phyloP scores from a whole-genome alignment of 2,329 filamentous ascomycete genomes.

The Pseudopyricularia cyperi region DNA sequence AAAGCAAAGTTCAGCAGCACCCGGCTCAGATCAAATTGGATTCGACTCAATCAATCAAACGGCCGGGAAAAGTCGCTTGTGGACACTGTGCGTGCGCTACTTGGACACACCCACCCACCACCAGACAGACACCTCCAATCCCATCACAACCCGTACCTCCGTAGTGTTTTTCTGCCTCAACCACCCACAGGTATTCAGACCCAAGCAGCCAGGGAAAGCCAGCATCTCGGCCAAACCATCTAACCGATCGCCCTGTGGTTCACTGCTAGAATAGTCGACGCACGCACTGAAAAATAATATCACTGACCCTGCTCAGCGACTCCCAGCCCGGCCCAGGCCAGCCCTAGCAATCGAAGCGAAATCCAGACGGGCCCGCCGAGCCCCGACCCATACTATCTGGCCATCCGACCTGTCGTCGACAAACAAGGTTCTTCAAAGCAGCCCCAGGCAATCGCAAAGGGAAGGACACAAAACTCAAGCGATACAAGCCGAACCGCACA shows the following conservation, averaged over 20 bases:
- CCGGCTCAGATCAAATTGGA: too few species aligned
- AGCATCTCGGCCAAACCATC: neutral
- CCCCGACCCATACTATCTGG: conserved; percentile 1
- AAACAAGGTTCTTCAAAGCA: neutral
- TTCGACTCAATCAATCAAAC: neutral
- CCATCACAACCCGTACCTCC: neutral
- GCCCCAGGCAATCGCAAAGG: neutral
- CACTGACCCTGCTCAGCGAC: neutral
- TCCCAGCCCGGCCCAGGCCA: neutral
- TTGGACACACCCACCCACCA: neutral
- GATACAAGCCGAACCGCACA: neutral
- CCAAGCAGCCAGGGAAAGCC: neutral
- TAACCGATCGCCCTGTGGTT: neutral
- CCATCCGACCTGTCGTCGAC: neutral
- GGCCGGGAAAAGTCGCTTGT: neutral
- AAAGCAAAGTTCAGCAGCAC: too few species aligned
- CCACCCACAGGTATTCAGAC: neutral
- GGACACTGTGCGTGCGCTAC: neutral
- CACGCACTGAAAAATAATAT: neutral
- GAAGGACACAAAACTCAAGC: neutral
- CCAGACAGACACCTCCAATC: too few species aligned
- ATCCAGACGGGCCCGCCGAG: neutral
- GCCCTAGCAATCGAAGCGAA: neutral
- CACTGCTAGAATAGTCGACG: neutral
- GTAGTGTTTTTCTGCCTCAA: neutral